Evolutionary conservation across 257 asterid species (phyloP).

Genomic region (Fraxinus anomala): DNA sequence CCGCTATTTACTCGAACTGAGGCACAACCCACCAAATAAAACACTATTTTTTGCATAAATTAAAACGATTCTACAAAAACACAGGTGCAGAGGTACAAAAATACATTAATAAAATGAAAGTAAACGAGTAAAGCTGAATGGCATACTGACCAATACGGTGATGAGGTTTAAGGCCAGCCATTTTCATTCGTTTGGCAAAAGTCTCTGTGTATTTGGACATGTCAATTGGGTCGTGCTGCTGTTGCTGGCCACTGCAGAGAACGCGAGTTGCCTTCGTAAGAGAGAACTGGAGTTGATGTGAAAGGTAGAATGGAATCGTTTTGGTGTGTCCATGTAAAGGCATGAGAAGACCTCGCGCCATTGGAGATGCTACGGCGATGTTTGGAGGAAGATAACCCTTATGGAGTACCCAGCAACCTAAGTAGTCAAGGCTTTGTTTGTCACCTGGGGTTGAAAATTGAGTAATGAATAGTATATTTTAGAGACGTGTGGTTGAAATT

Average conservation of each 20-base stretch:
- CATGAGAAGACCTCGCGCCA: constrained; percentile 33
- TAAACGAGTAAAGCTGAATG: no score
- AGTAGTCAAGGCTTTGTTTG: no score
- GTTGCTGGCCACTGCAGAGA: constrained; percentile 39
- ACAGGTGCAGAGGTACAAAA: background rate
- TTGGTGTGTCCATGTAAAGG: constrained; percentile 31
- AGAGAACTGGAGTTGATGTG: background rate
- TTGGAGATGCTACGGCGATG: background rate
- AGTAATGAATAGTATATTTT: no score
- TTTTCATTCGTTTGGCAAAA: constrained; percentile 69
- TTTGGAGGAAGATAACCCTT: no score
- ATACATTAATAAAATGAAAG: background rate
- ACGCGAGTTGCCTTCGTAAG: no score
- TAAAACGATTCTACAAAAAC: background rate
- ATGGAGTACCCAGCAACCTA: no score
- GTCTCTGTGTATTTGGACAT: constrained; percentile 45
- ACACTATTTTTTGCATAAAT: background rate
- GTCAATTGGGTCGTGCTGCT: constrained; percentile 27
- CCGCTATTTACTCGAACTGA: background rate
- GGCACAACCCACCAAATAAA: background rate
- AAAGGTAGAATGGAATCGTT: background rate
- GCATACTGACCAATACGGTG: constrained; percentile 67
- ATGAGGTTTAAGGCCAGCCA: constrained; percentile 84
- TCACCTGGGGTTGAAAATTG: no score
- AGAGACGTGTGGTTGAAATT: no score